A percentile compares a stretch with the other conserved stretches of the same genome.
These are phyloP conservation scores for Tolypocladium cylindrosporum DNA, from an alignment of 2,329 filamentous ascomycete species.

Conservation along the genomic window DNA sequence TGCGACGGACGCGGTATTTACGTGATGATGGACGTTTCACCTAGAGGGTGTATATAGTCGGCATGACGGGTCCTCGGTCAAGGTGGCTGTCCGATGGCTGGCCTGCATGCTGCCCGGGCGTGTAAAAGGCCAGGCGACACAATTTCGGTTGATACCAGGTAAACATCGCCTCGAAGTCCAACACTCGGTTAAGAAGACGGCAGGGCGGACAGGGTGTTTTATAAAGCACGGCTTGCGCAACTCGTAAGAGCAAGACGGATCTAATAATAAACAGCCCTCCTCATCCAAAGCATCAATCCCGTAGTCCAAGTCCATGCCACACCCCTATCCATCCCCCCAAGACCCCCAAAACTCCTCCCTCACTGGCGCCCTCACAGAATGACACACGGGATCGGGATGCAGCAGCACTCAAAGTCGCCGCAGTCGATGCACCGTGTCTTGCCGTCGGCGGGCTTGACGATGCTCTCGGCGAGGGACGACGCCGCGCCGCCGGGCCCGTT, in stretches of 20 bases:
- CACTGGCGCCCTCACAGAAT: conserved; percentile 29
- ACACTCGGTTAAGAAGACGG: not conserved
- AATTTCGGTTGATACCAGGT: not conserved
- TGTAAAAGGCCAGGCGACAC: not conserved
- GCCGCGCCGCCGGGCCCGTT: conserved; percentile 40
- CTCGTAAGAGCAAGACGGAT: no score
- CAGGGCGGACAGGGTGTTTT: not conserved
- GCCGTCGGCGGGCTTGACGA: conserved; percentile 38
- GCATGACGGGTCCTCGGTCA: not conserved
- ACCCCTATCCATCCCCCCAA: not conserved
- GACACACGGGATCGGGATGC: conserved; percentile 40
- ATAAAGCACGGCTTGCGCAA: not conserved
- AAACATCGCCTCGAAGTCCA: not conserved
- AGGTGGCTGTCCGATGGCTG: not conserved
- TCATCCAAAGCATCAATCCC: not conserved
- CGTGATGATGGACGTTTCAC: conserved; percentile 9
- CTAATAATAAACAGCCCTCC: not conserved
- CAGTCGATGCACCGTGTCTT: conserved; percentile 40
- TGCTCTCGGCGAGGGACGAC: conserved; percentile 36
- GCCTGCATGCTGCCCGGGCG: not conserved
- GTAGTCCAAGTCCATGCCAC: not conserved
- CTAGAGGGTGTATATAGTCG: no score
- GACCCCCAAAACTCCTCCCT: not conserved
- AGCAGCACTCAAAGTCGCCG: conserved; percentile 42
- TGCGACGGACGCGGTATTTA: conserved; percentile 29